These are phyloP conservation scores for Sporobolus alterniflorus DNA, from an alignment of 202 grass and related monocot genomes.

Conservation along the genomic window DNA sequence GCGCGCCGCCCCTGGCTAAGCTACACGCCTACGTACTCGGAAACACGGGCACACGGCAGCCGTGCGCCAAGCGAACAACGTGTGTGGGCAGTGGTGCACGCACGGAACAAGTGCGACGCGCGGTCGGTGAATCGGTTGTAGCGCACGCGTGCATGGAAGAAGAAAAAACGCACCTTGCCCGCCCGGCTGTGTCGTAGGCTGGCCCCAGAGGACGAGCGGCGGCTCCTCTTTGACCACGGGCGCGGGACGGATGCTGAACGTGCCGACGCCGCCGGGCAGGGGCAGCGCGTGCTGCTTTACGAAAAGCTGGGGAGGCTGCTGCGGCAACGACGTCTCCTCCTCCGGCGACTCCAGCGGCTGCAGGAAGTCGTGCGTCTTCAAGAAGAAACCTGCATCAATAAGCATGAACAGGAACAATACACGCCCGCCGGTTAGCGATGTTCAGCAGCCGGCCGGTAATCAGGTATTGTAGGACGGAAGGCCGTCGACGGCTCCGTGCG, in stretches of 20 bases:
- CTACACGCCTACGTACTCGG: too few species aligned
- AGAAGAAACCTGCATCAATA: constrained; percentile 52
- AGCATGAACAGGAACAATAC: too few species aligned
- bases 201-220: constrained; percentile 62
- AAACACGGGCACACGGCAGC: background rate
- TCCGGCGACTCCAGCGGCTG: constrained; percentile 54
- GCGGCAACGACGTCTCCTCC: background rate
- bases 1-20: too few species aligned
- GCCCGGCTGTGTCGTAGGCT: constrained; percentile 23
- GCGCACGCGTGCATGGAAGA: background rate
- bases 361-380: constrained; percentile 90
- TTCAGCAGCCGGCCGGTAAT: constrained; percentile 3
- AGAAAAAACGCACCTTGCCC: constrained; percentile 37
- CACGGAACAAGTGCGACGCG: background rate
- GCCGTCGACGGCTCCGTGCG: constrained; percentile 50
- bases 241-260: constrained; percentile 75
- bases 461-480: constrained; percentile 37
- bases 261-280: constrained; percentile 62
- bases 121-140: background rate
- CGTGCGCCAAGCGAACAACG: background rate
- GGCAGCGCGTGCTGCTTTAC: constrained; percentile 48
- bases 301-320: background rate
- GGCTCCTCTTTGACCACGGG: constrained; percentile 42
- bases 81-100: background rate
- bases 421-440: background rate